Conservation (phyloP, 139 green algal species). For the Chara braunii region DNA sequence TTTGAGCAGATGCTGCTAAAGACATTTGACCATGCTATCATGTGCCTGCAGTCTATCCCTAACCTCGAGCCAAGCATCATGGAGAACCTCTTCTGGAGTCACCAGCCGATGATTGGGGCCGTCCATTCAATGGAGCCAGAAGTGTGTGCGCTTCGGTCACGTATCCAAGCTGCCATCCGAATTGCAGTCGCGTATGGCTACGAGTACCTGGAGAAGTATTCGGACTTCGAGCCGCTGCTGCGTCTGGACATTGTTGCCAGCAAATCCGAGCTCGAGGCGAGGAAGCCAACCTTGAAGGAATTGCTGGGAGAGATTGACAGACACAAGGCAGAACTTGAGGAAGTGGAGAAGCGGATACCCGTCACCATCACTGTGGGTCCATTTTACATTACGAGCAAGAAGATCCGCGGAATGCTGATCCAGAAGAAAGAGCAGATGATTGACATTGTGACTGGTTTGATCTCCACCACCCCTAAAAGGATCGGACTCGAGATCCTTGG, state of each 20-base stretch:
- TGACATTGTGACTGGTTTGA: background rate
- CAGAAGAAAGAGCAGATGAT: conserved; percentile 62
- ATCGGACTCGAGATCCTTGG: conserved; percentile 3
- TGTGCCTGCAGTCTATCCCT: conserved; percentile 48
- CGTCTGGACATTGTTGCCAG: conserved; percentile 53
- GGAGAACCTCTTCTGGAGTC: conserved; percentile 67
- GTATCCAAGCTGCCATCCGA: conserved; percentile 13
- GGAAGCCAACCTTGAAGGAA: conserved; percentile 49
- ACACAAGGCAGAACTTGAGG: conserved; percentile 43
- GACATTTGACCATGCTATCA: conserved; percentile 56
- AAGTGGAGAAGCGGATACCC: conserved; percentile 43
- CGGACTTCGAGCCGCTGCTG: conserved; percentile 43
- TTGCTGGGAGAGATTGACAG: conserved; percentile 46
- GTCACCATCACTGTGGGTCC: conserved; percentile 50
- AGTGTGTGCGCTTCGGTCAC: conserved; percentile 26
- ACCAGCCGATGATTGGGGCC: conserved; percentile 47
- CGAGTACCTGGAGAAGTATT: conserved; percentile 39
- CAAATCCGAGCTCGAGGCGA: conserved; percentile 33
- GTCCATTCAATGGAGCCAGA: conserved; percentile 56
- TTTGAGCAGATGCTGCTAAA: conserved; percentile 38
- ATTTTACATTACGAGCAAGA: conserved; percentile 47
- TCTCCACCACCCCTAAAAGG: background rate
- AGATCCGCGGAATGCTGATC: conserved; percentile 57
- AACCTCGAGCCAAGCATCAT: conserved; percentile 69
- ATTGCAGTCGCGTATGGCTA: background rate